Evolutionary conservation across 768 basidiomycete species (phyloP).

Genomic region (Trametes gibbosa): DNA sequence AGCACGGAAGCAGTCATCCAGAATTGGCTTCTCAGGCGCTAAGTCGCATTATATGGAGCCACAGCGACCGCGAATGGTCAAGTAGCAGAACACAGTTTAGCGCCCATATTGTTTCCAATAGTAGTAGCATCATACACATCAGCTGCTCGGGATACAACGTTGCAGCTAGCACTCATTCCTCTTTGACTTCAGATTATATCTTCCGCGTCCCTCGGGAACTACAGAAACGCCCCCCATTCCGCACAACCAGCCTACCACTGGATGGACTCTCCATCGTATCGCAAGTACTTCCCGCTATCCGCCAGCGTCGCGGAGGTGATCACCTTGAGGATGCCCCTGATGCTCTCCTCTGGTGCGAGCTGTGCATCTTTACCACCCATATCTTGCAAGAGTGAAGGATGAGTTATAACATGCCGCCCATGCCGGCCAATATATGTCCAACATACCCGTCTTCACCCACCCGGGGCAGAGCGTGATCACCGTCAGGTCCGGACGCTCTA

Average conservation of each 20-base stretch:
- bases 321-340: conserved; percentile 8
- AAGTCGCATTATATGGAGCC: no score
- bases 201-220: not conserved
- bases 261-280: conserved; percentile 5
- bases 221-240: not conserved
- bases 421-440: no score
- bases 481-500: conserved; percentile 33
- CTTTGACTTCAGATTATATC: no score
- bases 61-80: no score
- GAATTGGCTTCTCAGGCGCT: no score
- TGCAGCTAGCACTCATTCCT: no score
- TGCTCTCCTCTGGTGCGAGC: conserved; percentile 9
- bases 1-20: no score
- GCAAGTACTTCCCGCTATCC: conserved; percentile 15
- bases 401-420: not conserved
- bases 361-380: conserved; percentile 12
- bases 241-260: conserved; percentile 8
- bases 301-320: not conserved
- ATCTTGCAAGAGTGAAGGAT: not conserved
- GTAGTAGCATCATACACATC: no score
- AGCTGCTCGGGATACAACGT: no score
- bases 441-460: conserved; percentile 34
- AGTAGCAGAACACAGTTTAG: no score
- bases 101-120: no score
- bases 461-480: conserved; percentile 34